Conservation (phyloP, 2,329 filamentous ascomycete genomes). For the Aulographum hederae region DNA sequence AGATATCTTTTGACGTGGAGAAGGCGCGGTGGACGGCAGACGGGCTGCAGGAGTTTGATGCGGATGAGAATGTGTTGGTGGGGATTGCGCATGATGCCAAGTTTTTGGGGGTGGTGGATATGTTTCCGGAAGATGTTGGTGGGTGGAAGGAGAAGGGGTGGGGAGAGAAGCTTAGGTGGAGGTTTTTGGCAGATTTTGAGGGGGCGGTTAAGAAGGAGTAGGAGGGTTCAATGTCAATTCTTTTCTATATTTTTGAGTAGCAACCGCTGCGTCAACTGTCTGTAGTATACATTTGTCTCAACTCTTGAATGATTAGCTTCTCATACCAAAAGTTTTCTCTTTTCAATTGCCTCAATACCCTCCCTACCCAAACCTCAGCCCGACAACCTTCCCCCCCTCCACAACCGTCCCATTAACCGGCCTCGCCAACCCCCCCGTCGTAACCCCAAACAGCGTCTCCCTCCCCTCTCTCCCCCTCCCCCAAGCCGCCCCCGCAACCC, state of each 20-base stretch:
- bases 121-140: conserved; percentile 32
- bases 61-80: conserved; percentile 24
- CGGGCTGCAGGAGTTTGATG: conserved; percentile 30
- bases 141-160: conserved; percentile 27
- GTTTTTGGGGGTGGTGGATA: conserved; percentile 24
- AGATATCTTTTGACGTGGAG: conserved; percentile 14
- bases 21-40: conserved; percentile 20
- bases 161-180: conserved; percentile 27
- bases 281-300: no score
- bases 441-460: background rate
- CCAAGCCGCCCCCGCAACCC: background rate
- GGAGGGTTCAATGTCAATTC: no score
- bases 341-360: no score
- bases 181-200: conserved; percentile 31
- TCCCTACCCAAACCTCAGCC: no score
- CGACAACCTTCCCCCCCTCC: background rate
- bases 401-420: background rate
- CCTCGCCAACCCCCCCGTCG: background rate
- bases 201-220: no score
- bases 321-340: no score
- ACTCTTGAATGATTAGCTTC: no score
- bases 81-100: conserved; percentile 29
- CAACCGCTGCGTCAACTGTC: no score
- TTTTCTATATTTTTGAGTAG: no score
- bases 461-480: background rate